Evolutionary conservation across 1,284 basidiomycete species (phyloP).

Genomic region (Melampsora abietis-canadensis): DNA sequence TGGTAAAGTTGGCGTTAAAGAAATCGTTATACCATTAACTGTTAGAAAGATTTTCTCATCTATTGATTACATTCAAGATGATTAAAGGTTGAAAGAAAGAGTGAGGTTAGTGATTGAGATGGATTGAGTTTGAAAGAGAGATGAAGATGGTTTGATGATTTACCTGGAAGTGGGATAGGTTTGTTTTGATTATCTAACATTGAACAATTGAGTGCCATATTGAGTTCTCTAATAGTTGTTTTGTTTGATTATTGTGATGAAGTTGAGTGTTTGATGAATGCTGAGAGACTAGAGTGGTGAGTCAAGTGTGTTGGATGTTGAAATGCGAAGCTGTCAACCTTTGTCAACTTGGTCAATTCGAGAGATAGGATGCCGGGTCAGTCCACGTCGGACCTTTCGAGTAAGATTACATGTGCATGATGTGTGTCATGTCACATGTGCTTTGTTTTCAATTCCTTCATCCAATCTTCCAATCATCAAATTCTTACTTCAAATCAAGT

Average conservation of each 20-base stretch:
- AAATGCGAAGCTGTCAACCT: too few relatives aligned
- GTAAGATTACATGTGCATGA: too few relatives aligned
- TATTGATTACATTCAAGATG: not conserved
- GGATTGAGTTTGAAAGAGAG: not conserved
- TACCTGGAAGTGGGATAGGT: constrained; percentile 21
- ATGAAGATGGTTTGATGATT: not conserved
- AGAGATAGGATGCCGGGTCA: too few relatives aligned
- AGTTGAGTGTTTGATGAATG: too few relatives aligned
- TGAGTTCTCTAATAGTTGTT: not conserved
- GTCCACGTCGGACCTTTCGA: too few relatives aligned
- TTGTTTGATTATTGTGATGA: not conserved
- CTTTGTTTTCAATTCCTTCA: too few relatives aligned
- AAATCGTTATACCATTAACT: constrained; percentile 5
- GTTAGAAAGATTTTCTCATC: constrained; percentile 29
- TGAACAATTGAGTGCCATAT: constrained; percentile 33
- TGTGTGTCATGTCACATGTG: too few relatives aligned
- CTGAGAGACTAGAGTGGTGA: too few relatives aligned
- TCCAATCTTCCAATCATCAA: too few relatives aligned
- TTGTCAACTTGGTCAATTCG: too few relatives aligned
- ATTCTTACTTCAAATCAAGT: too few relatives aligned
- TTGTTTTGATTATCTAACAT: constrained; percentile 19
- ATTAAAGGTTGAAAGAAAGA: not conserved
- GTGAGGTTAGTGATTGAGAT: not conserved
- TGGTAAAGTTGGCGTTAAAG: constrained; percentile 13
- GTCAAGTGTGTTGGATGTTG: too few relatives aligned